Evolutionary conservation across 129 eudicot genomes (phyloP), one percentile per base, ranked within the genome.

Genomic region (Logfia minima): DNA sequence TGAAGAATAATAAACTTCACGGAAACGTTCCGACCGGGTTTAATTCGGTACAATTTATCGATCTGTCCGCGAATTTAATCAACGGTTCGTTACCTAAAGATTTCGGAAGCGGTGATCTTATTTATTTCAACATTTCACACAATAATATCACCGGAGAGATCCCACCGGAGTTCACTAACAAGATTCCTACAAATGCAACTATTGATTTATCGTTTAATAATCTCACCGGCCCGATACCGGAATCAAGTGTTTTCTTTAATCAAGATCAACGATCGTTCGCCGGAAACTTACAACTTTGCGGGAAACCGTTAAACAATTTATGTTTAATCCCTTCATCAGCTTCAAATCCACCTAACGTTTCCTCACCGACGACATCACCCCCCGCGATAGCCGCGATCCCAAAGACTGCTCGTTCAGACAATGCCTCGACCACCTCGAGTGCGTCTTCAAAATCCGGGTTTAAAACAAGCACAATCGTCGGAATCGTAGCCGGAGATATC

Each of bases 311-410:
- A 55, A 52, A 64, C 18, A 86, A 41, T 24, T 78, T 79, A 2
- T 95, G 99, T 35, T 59, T 82, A 18, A 86, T 86, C 58, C 96
- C 94, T 11, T 89, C 93, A 1, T 71, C 85, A 5, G 81, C 77
- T 29, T 80, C 96, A 1, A 32, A 78, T 2, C 73, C 68, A 4
- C 88, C 99, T 3, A 84, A 85, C 39, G 85, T 76, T 52, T 73
- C 96, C 2, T 77, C 70, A 6, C 82, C 89, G 34, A 43, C 87
- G 10, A 87, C 84, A 6, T 92, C 98, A 6, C 89, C 98, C 3
- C 99, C 99, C 4, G 99, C 99, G 14, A 84, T 95, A 9, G 99
- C 99, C 52, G 99, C 96, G 53, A 95, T 95, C 6, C 99, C 99
- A 9, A 89, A 89, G 39, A 80, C 85, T 18, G 76, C 83, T 3